These are phyloP conservation scores for Psilocybe azurescens DNA, from an alignment of 768 basidiomycete species.

Conservation along the genomic window DNA sequence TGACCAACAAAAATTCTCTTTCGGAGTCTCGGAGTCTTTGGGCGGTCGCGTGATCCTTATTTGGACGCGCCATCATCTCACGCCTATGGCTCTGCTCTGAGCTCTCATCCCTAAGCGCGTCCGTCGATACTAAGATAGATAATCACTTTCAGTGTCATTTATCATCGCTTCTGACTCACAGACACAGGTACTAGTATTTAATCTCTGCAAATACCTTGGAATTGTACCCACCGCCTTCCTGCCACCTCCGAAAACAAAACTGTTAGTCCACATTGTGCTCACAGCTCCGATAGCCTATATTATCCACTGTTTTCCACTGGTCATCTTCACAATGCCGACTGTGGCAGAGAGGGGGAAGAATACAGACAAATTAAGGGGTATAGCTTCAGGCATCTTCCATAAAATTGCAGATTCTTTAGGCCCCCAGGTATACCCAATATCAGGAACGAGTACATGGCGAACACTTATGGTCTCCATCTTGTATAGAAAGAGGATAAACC, in stretches of 20 bases:
- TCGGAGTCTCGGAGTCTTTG: neutral
- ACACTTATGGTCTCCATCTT: neutral
- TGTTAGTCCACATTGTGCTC: too few relatives aligned
- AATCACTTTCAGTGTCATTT: neutral
- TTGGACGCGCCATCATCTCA: conserved; percentile 8
- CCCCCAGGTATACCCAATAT: conserved; percentile 15
- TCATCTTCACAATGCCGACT: neutral
- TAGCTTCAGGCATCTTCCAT: conserved; percentile 22
- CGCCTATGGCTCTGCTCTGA: neutral
- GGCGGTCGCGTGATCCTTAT: neutral
- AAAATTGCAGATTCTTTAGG: conserved; percentile 27
- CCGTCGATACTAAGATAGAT: neutral
- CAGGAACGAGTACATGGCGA: neutral
- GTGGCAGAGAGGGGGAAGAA: conserved; percentile 10
- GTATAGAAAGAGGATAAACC: conserved; percentile 14
- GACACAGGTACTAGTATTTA: neutral
- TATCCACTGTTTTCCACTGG: neutral
- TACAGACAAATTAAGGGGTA: neutral
- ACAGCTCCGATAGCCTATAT: neutral
- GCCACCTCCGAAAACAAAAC: too few relatives aligned
- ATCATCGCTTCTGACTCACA: neutral
- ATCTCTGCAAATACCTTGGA: neutral
- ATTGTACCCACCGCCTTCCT: neutral
- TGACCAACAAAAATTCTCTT: neutral
- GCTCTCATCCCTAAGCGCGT: neutral